Base-by-base conservation (phyloP, 2,329 filamentous ascomycete genomes). In the Diaporthe sp. region DNA sequence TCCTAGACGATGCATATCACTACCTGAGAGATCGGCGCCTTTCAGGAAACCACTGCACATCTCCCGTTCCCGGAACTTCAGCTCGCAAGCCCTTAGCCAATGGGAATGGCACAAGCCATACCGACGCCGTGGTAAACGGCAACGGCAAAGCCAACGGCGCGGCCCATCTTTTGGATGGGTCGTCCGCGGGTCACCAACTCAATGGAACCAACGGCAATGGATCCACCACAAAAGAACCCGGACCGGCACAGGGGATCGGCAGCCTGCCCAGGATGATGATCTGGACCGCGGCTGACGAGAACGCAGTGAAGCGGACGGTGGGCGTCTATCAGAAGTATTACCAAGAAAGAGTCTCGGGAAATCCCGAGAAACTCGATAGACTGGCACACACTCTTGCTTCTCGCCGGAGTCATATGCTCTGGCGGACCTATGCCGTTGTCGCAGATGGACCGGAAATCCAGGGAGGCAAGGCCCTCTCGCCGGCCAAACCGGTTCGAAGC, bases 281-380 rank as follows among this genome's bases (percentile, higher is more conserved):
- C 22, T 82, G 80, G 80, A 79, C 79, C n/a, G 81, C 81, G 7
- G 75, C 78, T 3, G 81, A 82, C 44, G 79, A 82, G 76, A 80
- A 79, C n/a, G 81, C 80, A 8, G 75, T 81, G 28, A 75, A 79
- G 57, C 79, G 81, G 12, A 78, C 75, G 44, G 71, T 78, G 13
- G 76, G 79, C n/a, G 67, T 77, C 25, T 81, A 82, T n/a, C 76
- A 78, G 42, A n/a, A 47, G 9, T 82, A 77, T 75, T 81, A 79
- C 58, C 75, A 79, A 31, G 12, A 55, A 4, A 63, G 78, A 13
- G n/a, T 79, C 12, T 55, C 73, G 6, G 53, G 73, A 4, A 61
- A 70, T 13, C 42, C 72, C 4, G 44, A 51, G 31, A 68, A 68
- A 15, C 44, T 68, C 31, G 44, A 51, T n/a, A n/a, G 28, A 25